phyloP scores from a whole-genome alignment of 768 basidiomycete species.

The Xerocomellus dryophilus region DNA sequence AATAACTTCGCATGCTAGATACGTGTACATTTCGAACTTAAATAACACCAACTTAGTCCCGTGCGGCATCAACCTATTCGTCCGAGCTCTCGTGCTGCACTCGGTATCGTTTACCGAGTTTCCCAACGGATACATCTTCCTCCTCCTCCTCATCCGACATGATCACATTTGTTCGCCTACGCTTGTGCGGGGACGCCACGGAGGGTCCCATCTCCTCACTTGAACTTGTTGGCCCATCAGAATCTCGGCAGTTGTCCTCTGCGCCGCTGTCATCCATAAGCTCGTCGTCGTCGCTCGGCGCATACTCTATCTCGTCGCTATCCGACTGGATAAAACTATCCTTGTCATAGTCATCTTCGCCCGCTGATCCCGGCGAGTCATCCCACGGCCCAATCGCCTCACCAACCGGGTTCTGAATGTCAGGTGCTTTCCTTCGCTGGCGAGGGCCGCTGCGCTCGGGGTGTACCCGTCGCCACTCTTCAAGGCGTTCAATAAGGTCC shows the following conservation, averaged over 20 bases:
- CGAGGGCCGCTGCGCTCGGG: conserved; percentile 8
- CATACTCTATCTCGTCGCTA: not conserved
- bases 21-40: not conserved
- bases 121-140: not conserved
- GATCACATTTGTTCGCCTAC: not conserved
- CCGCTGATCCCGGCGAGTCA: conserved; percentile 10
- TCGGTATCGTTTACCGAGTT: conserved; percentile 2
- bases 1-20: too few relatives aligned
- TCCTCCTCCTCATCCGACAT: conserved; percentile 7
- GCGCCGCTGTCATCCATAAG: not conserved
- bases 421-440: not conserved
- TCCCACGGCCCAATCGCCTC: conserved; percentile 17
- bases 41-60: too few relatives aligned
- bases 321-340: conserved; percentile 11
- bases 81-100: not conserved
- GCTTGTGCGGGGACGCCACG: not conserved
- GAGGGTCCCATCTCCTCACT: not conserved
- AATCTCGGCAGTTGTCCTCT: not conserved
- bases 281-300: not conserved
- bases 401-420: conserved; percentile 13
- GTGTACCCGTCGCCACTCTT: conserved; percentile 8
- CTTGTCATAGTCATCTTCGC: conserved; percentile 6
- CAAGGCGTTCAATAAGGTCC: conserved; percentile 11
- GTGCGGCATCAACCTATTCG: conserved; percentile 1
- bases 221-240: not conserved